Conservation (phyloP, 257 asterid species). For the Catharanthus roseus region DNA sequence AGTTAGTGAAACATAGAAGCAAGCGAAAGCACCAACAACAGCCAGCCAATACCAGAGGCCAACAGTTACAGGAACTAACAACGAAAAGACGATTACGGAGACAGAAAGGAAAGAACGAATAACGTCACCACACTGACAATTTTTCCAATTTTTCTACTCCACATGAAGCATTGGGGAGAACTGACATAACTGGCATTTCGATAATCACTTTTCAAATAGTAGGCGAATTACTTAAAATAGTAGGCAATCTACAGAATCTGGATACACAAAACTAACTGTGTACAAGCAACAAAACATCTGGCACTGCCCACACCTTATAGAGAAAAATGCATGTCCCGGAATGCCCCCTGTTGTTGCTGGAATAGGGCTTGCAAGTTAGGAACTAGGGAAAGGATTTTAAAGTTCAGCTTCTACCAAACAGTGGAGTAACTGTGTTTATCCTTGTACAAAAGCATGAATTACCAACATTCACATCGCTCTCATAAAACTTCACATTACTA, state of each 20-base stretch:
- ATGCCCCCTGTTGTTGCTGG: background rate
- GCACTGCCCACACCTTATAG: background rate
- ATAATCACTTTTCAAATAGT: background rate
- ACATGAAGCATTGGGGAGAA: background rate
- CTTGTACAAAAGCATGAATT: background rate
- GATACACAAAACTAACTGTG: background rate
- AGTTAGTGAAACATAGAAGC: background rate
- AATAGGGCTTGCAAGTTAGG: background rate
- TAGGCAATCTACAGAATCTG: background rate
- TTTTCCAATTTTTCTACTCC: too few species aligned
- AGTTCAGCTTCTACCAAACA: background rate
- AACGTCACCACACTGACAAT: too few species aligned
- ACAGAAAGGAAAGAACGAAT: background rate
- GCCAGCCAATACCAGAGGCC: background rate
- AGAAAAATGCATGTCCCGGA: too few species aligned
- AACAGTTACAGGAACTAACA: background rate
- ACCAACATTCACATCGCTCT: background rate
- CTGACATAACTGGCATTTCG: background rate
- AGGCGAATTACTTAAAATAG: too few species aligned
- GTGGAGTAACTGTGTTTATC: background rate
- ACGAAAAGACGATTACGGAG: background rate
- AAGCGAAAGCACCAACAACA: background rate
- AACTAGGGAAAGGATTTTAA: background rate
- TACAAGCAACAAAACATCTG: background rate
- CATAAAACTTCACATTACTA: background rate